Evolutionary conservation across 2,329 filamentous ascomycete species (phyloP).

Genomic region (Scedosporium apiospermum): DNA sequence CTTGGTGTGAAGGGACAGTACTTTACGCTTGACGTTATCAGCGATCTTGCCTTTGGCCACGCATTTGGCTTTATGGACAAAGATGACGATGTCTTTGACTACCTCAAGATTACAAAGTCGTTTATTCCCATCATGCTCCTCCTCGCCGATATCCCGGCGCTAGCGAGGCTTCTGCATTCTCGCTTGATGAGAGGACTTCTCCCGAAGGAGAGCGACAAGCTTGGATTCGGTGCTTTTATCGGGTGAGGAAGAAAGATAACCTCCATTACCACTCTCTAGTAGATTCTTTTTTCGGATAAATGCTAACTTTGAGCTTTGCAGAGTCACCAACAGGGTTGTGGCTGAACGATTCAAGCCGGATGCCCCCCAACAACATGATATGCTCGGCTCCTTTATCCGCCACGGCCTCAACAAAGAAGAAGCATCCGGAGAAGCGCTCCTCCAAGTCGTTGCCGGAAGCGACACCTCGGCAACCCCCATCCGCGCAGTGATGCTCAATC

Average conservation of each 20-base stretch:
- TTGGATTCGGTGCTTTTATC: slow-evolving; percentile 29
- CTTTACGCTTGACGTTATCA: slow-evolving; percentile 48
- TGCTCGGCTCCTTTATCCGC: slow-evolving; percentile 31
- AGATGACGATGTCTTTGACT: slow-evolving; percentile 38
- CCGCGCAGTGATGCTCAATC: slow-evolving; percentile 38
- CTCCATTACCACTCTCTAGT: slow-evolving; percentile 6
- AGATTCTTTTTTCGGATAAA: background rate
- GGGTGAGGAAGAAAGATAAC: slow-evolving; percentile 9
- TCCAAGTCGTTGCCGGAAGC: slow-evolving; percentile 24
- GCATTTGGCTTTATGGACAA: slow-evolving; percentile 38
- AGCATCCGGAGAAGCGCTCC: slow-evolving; percentile 20
- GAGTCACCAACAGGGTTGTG: slow-evolving; percentile 3
- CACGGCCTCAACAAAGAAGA: slow-evolving; percentile 23
- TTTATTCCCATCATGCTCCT: slow-evolving; percentile 33
- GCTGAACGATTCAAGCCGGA: slow-evolving; percentile 14
- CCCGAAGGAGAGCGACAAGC: slow-evolving; percentile 27
- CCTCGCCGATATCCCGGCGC: slow-evolving; percentile 29
- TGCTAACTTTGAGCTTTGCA: background rate
- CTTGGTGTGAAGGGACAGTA: slow-evolving; percentile 37
- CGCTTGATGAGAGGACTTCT: slow-evolving; percentile 28
- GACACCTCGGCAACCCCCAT: slow-evolving; percentile 26
- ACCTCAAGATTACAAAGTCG: slow-evolving; percentile 32
- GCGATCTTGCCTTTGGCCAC: slow-evolving; percentile 40
- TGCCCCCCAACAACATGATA: slow-evolving; percentile 19
- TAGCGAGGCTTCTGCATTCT: slow-evolving; percentile 31